Evolutionary conservation across 108 stramenopile genomes (phyloP).

Genomic region (Epithemia pelagica): DNA sequence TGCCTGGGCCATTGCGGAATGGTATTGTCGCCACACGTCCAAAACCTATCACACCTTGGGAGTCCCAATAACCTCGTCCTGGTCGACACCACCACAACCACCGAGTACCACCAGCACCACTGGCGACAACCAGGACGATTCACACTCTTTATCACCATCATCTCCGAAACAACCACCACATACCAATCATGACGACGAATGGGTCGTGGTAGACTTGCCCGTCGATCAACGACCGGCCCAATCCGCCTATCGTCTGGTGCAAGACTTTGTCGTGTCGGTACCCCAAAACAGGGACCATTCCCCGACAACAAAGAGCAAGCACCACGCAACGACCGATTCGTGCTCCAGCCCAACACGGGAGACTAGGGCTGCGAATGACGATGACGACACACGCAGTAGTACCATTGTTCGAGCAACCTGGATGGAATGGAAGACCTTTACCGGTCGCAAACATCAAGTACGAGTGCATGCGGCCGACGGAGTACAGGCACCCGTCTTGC

Average conservation of each 20-base stretch:
- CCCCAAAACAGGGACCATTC: too few species aligned
- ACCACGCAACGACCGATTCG: background rate
- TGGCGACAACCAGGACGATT: background rate
- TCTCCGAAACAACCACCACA: too few species aligned
- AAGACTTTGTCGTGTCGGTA: slow-evolving; percentile 2
- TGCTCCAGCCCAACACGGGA: background rate
- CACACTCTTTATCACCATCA: too few species aligned
- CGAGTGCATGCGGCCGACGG: slow-evolving; percentile 59
- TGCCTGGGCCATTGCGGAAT: slow-evolving; percentile 50
- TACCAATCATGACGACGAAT: too few species aligned
- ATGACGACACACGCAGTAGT: slow-evolving; percentile 1
- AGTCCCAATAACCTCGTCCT: slow-evolving; percentile 4
- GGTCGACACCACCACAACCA: background rate
- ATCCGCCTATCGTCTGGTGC: slow-evolving; percentile 25
- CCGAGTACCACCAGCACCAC: background rate
- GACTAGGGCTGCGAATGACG: background rate
- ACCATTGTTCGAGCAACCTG: slow-evolving; percentile 17
- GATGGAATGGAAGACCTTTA: slow-evolving; percentile 46
- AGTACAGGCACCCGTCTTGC: slow-evolving; percentile 40
- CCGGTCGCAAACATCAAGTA: slow-evolving; percentile 79
- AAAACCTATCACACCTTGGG: slow-evolving; percentile 62
- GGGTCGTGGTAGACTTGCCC: slow-evolving; percentile 12
- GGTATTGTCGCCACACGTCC: slow-evolving; percentile 44
- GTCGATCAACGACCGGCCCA: slow-evolving; percentile 31
- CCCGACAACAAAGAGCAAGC: too few species aligned